Evolutionary conservation across 1,139 yeast genomes (phyloP).

Genomic region (Kodamaea ohmeri): DNA sequence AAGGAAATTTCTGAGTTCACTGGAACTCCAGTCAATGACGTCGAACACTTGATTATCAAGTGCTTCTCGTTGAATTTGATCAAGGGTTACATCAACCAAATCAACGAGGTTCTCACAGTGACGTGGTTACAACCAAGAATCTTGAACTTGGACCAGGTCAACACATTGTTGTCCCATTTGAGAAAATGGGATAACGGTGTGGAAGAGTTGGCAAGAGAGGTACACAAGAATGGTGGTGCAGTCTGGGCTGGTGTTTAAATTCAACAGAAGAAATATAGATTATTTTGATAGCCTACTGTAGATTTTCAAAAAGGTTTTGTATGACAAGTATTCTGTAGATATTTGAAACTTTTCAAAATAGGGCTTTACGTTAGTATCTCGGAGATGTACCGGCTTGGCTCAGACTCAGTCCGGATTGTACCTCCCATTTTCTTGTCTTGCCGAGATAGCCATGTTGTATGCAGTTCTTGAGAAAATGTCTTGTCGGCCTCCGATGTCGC

Average conservation of each 20-base stretch:
- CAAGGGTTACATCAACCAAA: conserved; percentile 87
- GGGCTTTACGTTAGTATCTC: no score
- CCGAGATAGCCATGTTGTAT: no score
- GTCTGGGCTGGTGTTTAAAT: conserved; percentile 40
- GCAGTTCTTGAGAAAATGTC: no score
- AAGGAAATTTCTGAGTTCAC: conserved; percentile 70
- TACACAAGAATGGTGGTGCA: conserved; percentile 36
- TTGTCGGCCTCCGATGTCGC: no score
- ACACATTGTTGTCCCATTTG: conserved; percentile 69
- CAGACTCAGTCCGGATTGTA: no score
- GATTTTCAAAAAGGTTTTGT: no score
- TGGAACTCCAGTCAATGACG: conserved; percentile 67
- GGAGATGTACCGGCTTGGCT: no score
- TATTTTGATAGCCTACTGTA: background rate
- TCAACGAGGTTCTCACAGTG: conserved; percentile 69
- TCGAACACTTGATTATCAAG: conserved; percentile 88
- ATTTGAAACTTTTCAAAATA: no score
- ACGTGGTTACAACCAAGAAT: conserved; percentile 97
- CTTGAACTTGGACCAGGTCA: conserved; percentile 77
- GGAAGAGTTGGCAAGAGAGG: conserved; percentile 53
- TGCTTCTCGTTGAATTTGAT: conserved; percentile 81
- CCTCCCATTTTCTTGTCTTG: no score
- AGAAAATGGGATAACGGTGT: conserved; percentile 78
- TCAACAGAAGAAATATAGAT: conserved; percentile 1
- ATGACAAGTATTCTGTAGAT: background rate